Base-by-base conservation (phyloP, 352 stramenopile species). In the Pseudoperonospora humuli region DNA sequence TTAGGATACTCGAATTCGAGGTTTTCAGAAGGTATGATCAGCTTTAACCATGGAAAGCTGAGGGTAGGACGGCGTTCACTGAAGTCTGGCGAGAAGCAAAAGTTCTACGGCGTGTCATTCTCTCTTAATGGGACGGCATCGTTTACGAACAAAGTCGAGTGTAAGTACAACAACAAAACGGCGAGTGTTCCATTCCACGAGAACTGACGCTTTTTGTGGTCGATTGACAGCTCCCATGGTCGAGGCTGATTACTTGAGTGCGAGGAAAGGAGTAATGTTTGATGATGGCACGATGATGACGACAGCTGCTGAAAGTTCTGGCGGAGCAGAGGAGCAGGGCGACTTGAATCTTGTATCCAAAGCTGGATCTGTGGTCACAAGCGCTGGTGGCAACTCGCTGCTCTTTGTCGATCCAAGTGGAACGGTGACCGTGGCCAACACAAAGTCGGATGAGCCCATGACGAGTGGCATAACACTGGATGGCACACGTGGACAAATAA, bases 281-380 rank as follows among this genome's bases (percentile, higher is more conserved):
- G 55, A 75, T 7, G 79, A 92, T 36, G 79, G 75, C 1, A 84
- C 75, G 1, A 57, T 80, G 17, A 92, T 89, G 79, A 89, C 79
- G 4, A 88, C 76, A 4, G 79, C 79, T 7, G 76, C 75, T 5
- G 85, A 86, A 27, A 70, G 78, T 37, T 84, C 75, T 6, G 76
- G 76, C n/a, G 74, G 79, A 6, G 60, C 88, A n/a, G 84, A 79
- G 33, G 72, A 86, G 41, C 54, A 74, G 6, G 76, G 79, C 1
- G 76, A 88, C 26, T 36, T 92, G 19, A 92, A 92, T 39, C 47
- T 92, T 3, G 73, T 86, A 2, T 88, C 75, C 7, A 67, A 70
- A 33, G 70, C 64, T 6, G 79, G 76, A n/a, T 62, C 70, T 7
- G 68, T 92, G 0, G 48, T 81, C 14, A 50, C 77, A 27, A 87